Evolutionary conservation across 2,329 filamentous ascomycete genomes (phyloP), one percentile per base, ranked within the genome.

Genomic region (Colletotrichum chlorophyti): DNA sequence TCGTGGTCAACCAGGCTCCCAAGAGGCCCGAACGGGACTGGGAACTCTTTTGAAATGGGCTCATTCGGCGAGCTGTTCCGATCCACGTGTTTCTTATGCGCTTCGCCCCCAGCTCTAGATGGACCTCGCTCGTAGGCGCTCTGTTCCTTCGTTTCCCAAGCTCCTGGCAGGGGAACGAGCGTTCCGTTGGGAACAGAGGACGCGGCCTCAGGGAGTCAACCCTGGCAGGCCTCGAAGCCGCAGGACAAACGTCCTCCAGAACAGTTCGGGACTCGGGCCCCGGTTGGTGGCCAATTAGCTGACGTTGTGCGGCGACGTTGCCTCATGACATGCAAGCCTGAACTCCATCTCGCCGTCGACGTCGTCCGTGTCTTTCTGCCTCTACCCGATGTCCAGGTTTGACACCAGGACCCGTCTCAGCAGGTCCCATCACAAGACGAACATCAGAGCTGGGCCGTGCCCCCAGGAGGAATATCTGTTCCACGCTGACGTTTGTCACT

Each of bases 271-370:
- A 38, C 43, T 50, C 29, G 43, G 43, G 31, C 47, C 31, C n/a
- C n/a, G n/a, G n/a, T 38, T 9, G 27, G 7, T 21, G 26, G 12
- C 17, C 9, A 31, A 49, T 24, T 23, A 32, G 24, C 29, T 51
- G 26, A 45, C 38, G 26, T 19, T 27, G 17, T 24, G 37, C 24
- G 29, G 32, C 51, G 38, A 50, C 51, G 51, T 49, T 49, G 55
- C 55, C 55, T 59, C 55, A 55, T 10, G 38, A 29, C 43, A 59
- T 59, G 55, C 55, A 59, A 32, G 43, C 10, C 37, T 54, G 50
- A 55, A 59, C 43, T 55, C 14, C 50, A 58, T 55, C 24, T 26
- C 43, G 43, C 19, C 50, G 55, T 55, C 31, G 26, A 17, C 37
- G 15, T 14, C 43, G 35, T 45, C 50, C 34, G 54, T 58, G 54